Conservation (phyloP, 345 rosid genomes). For the Syzygium aqueum region DNA sequence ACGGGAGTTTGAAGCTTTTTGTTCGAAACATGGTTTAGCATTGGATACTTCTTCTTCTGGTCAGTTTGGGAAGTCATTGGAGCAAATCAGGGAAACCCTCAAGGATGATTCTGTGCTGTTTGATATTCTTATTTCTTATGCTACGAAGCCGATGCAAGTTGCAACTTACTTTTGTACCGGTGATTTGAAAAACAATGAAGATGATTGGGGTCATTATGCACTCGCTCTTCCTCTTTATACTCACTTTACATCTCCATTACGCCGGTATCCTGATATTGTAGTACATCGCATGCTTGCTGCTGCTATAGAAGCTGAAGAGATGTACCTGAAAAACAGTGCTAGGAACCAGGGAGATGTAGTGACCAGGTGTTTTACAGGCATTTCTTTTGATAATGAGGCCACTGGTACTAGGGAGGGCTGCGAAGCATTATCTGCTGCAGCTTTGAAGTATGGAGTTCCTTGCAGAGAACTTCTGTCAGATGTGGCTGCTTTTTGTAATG, state of each 20-base stretch:
- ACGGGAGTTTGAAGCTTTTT: slow-evolving; percentile 73
- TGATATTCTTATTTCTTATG: slow-evolving; percentile 57
- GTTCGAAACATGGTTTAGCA: slow-evolving; percentile 60
- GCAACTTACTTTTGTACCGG: slow-evolving; percentile 85
- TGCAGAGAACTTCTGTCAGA: slow-evolving; percentile 33
- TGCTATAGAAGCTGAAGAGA: slow-evolving; percentile 66
- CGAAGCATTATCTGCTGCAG: slow-evolving; percentile 51
- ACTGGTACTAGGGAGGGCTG: slow-evolving; percentile 47
- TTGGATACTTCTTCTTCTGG: slow-evolving; percentile 76
- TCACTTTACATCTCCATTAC: slow-evolving; percentile 88
- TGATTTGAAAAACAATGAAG: slow-evolving; percentile 32
- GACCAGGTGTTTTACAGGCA: slow-evolving; percentile 45
- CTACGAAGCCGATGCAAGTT: slow-evolving; percentile 71
- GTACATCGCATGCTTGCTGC: slow-evolving; percentile 90
- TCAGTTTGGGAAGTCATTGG: slow-evolving; percentile 45
- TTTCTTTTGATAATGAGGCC: slow-evolving; percentile 43
- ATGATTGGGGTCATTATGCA: slow-evolving; percentile 82
- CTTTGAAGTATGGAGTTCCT: slow-evolving; percentile 51
- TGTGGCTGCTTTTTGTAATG: slow-evolving; percentile 62
- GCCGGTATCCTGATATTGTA: slow-evolving; percentile 81
- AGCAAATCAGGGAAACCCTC: slow-evolving; percentile 44
- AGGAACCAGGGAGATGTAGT: slow-evolving; percentile 3
- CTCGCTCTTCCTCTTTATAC: slow-evolving; percentile 78
- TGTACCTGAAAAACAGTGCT: slow-evolving; percentile 16
- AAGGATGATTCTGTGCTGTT: slow-evolving; percentile 60